A percentile compares a stretch with the other conserved stretches of the same genome.
Evolutionary conservation across 2,329 filamentous ascomycete genomes (phyloP).

Genomic region (Scortechinia acanthostroma): DNA sequence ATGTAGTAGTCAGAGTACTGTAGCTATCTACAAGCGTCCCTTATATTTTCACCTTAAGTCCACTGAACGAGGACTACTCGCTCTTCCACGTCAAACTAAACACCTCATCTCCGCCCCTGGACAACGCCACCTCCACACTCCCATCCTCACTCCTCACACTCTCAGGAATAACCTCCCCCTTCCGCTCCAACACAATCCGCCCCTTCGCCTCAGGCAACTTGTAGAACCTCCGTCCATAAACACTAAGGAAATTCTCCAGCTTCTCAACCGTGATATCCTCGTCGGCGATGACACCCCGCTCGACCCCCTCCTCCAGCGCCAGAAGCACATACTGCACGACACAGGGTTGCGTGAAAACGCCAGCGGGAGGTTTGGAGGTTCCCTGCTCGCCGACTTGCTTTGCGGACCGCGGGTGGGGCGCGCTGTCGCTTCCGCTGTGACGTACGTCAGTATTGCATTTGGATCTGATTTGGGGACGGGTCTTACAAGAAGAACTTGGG

Average conservation of each 20-base stretch:
- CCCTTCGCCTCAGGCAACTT: constrained; percentile 37
- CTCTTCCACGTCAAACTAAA: too few species aligned
- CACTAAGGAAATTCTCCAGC: constrained; percentile 44
- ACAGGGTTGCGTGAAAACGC: constrained; percentile 74
- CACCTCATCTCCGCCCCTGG: too few species aligned
- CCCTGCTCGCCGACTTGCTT: constrained; percentile 48
- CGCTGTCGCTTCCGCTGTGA: constrained; percentile 55
- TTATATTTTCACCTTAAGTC: too few species aligned
- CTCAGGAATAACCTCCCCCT: constrained; percentile 47
- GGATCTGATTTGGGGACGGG: too few species aligned
- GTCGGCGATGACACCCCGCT: constrained; percentile 39
- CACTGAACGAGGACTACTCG: too few species aligned
- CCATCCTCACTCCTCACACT: too few species aligned
- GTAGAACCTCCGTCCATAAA: constrained; percentile 46
- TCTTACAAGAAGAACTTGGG: constrained; percentile 69
- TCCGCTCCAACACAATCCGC: constrained; percentile 48
- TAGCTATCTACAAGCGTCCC: too few species aligned
- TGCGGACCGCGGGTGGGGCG: constrained; percentile 52
- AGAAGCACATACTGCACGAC: constrained; percentile 58
- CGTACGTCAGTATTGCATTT: too few species aligned
- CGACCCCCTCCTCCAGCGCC: constrained; percentile 48
- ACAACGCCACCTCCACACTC: too few species aligned
- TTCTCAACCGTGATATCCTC: constrained; percentile 44
- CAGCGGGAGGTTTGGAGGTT: constrained; percentile 61
- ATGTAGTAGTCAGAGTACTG: too few species aligned